Percentiles rank a stretch among this genome's conserved stretches.
phyloP scores from a whole-genome alignment of 2,329 filamentous ascomycete species.

The Xylariaceae sp. region DNA sequence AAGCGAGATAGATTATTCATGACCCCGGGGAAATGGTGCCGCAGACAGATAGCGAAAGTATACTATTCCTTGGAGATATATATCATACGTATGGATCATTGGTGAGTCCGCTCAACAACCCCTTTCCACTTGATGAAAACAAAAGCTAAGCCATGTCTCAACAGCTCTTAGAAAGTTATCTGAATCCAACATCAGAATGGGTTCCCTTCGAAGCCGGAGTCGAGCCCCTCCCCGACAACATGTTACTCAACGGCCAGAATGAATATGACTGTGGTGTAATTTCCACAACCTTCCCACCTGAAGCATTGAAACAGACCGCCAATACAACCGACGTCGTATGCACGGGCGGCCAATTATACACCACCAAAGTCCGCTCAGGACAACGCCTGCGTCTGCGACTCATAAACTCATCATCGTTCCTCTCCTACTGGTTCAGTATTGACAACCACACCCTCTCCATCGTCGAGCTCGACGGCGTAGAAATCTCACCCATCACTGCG shows the following conservation, averaged over 20 bases:
- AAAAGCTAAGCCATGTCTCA: background rate
- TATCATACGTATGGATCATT: conserved; percentile 37
- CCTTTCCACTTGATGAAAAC: background rate
- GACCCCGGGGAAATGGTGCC: conserved; percentile 34
- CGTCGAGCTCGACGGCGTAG: conserved; percentile 40
- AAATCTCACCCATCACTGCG: conserved; percentile 34
- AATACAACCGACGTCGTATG: conserved; percentile 21
- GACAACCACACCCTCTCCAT: conserved; percentile 38
- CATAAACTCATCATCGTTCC: conserved; percentile 40
- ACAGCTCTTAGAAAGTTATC: conserved; percentile 32
- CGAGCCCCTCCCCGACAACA: conserved; percentile 40
- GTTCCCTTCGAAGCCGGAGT: conserved; percentile 35
- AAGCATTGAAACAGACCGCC: conserved; percentile 1
- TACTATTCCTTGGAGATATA: conserved; percentile 39
- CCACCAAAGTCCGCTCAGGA: conserved; percentile 29
- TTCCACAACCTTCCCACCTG: conserved; percentile 29
- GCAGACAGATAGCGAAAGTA: conserved; percentile 33
- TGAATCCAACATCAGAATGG: conserved; percentile 35
- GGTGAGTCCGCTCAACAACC: conserved; percentile 14
- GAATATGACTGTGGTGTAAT: conserved; percentile 34
- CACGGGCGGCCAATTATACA: conserved; percentile 32
- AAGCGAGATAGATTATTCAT: conserved; percentile 32
- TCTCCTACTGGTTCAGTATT: conserved; percentile 39
- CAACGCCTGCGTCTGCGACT: conserved; percentile 35
- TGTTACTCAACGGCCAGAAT: conserved; percentile 40